Percentiles rank a stretch among this genome's conserved stretches.
These are phyloP conservation scores for Coniochaeta pulveracea DNA, from an alignment of 2,329 filamentous ascomycete species.

Conservation along the genomic window DNA sequence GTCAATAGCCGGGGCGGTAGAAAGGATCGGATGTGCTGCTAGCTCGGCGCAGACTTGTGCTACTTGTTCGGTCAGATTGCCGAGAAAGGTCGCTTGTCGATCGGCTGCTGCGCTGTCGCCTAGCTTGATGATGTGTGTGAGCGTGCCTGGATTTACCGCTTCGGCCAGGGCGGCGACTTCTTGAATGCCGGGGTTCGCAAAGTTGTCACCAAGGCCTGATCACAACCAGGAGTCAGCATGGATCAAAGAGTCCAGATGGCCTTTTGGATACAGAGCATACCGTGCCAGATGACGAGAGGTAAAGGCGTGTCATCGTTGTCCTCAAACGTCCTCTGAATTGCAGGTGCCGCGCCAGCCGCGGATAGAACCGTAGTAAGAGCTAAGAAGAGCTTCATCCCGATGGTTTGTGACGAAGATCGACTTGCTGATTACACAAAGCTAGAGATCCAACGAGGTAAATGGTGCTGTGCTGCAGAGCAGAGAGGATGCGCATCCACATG, in stretches of 20 bases:
- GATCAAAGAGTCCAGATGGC: conserved; percentile 24
- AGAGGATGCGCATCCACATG: no score
- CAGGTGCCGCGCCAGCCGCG: conserved; percentile 17
- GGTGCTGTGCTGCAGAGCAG: no score
- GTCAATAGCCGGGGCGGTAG: conserved; percentile 73
- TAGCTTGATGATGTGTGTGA: conserved; percentile 70
- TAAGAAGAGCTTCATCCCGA: no score
- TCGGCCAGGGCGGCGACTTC: conserved; percentile 61
- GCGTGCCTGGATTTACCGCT: conserved; percentile 66
- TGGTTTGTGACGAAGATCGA: no score
- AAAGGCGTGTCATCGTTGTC: conserved; percentile 55
- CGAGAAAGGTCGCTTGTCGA: conserved; percentile 77
- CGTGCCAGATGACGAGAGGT: conserved; percentile 93
- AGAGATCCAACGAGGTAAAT: no score
- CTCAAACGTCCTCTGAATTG: conserved; percentile 15
- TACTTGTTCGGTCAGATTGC: conserved; percentile 76
- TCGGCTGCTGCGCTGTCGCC: conserved; percentile 56
- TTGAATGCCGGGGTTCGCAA: conserved; percentile 62
- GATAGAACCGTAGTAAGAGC: no score
- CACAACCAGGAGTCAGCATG: conserved; percentile 1
- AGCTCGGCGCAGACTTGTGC: conserved; percentile 68
- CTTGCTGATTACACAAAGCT: no score
- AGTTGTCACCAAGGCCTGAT: conserved; percentile 55
- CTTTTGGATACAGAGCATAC: conserved; percentile 13
- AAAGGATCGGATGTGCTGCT: conserved; percentile 64